Evolutionary conservation across 192 early-diverging fungal genomes (phyloP), one percentile per base, ranked within the genome.

Genomic region (Martensiomyces pterosporus): DNA sequence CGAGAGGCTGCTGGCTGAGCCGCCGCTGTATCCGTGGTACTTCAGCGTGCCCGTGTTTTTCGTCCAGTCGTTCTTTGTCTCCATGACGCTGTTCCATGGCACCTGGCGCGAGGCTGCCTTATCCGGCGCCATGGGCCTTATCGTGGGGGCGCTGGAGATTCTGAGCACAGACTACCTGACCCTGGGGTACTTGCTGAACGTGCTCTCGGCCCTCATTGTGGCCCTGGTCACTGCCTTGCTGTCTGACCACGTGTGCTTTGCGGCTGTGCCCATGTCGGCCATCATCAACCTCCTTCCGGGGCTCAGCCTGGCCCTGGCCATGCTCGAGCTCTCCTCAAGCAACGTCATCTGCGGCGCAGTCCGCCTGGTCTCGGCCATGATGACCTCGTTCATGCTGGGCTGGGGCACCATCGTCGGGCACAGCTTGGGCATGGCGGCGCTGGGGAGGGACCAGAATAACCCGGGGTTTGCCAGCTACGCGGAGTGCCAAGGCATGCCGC

Each of bases 321-420:
- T 94, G 58, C 81, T 89, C 66, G 91, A 94, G 56, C 55, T 94
- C 17, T 77, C 85, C 0, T 85, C 88, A 1, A 78, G 85, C 36
- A 94, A 94, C 52, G 67, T 91, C 43, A 80, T 92, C 23, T 88
- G 84, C 26, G 92, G 92, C 13, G 79, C 84, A 0, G 85, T 94
- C 3, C 75, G 87, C 10, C 62, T 91, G 55, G 76, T 90, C 26
- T 77, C 83, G 24, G 82, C 88, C 2, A 64, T 90, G 1, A 86
- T 91, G 68, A 82, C 81, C 9, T 85, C 88, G 6, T 74, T 88
- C 56, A 77, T 85, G 50, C 57, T 87, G 13, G 87, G 80, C 7
- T 88, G 80, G 57, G 82, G 86, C 25, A 62, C 82, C 4, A 67
- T 66, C 5, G 77, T 86, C 26, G 82, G 82, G 0, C 58, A 78